A percentile compares a stretch with the other conserved stretches of the same genome.
phyloP scores from a whole-genome alignment of 176 grass and related monocot species.

The Triticum dicoccoides region DNA sequence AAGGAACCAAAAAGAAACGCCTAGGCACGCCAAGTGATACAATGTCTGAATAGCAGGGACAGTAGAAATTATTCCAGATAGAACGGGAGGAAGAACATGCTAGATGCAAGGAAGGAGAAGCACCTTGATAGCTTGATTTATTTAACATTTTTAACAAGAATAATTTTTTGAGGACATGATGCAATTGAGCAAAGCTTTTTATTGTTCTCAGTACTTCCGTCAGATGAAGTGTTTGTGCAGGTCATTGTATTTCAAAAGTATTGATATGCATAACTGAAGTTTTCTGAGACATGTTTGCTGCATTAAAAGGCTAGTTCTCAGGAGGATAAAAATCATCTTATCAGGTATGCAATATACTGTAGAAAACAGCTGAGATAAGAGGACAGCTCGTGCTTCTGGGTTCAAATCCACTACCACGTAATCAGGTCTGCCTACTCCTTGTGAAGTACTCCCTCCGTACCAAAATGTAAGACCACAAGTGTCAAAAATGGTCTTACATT shows the following conservation, averaged over 20 bases:
- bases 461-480: no score
- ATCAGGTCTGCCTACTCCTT: constrained; percentile 45
- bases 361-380: constrained; percentile 75
- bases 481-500: no score
- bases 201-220: neutral
- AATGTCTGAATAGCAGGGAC: neutral
- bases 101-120: neutral
- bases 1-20: no score
- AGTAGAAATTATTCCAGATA: neutral
- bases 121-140: neutral
- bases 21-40: neutral
- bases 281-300: constrained; percentile 69
- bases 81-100: neutral
- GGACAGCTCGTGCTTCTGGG: constrained; percentile 96
- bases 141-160: neutral
- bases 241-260: no score
- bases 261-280: constrained; percentile 21
- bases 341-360: constrained; percentile 71
- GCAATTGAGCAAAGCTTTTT: neutral
- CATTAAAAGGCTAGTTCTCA: constrained; percentile 88
- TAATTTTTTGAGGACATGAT: neutral
- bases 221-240: neutral
- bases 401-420: constrained; percentile 83
- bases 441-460: no score
- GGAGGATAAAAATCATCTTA: constrained; percentile 83